These are phyloP conservation scores for Neurospora sp. DNA, from an alignment of 495 filamentous ascomycete genomes.

Conservation along the genomic window DNA sequence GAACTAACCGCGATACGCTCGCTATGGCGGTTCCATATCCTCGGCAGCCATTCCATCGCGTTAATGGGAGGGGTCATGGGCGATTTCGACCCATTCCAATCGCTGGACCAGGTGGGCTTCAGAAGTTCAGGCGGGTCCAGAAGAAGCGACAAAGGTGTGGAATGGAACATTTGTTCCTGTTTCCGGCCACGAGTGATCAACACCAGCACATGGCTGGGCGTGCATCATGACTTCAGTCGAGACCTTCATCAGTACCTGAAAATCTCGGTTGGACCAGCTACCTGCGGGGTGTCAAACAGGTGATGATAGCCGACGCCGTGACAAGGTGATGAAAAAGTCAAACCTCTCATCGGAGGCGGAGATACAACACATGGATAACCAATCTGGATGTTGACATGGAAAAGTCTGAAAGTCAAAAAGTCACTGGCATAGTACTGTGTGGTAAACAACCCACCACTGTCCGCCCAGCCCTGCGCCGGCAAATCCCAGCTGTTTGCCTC, in stretches of 20 bases:
- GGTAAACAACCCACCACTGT: neutral
- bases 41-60: neutral
- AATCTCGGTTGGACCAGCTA: neutral
- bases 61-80: neutral
- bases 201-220: neutral
- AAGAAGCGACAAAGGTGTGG: neutral
- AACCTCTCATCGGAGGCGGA: neutral
- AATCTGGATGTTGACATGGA: neutral
- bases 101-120: neutral
- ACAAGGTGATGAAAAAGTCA: neutral
- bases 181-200: neutral
- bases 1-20: neutral
- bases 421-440: neutral
- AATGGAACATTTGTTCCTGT: neutral
- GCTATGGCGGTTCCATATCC: neutral
- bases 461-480: neutral
- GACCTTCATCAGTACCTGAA: neutral
- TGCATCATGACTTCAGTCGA: neutral
- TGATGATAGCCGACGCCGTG: neutral
- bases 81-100: neutral
- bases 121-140: neutral
- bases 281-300: neutral
- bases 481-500: neutral
- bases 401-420: neutral
- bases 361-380: neutral